Evolutionary conservation across 768 basidiomycete genomes (phyloP).

Genomic region (Exidia glandulosa): DNA sequence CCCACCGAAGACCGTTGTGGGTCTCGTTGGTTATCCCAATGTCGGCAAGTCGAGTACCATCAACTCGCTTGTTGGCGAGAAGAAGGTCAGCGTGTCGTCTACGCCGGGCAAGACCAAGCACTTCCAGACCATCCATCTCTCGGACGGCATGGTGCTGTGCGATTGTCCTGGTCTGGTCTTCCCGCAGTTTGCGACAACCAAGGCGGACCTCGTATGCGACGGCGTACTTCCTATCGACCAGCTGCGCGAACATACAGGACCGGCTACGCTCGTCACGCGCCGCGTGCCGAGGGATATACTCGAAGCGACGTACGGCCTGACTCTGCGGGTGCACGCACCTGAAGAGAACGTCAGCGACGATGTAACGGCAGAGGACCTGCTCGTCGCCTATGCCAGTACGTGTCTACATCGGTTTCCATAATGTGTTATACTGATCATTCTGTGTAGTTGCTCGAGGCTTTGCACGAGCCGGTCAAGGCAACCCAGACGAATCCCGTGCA

Average conservation of each 20-base stretch:
- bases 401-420: constrained; percentile 8
- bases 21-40: constrained; percentile 96
- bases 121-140: constrained; percentile 96
- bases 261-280: constrained; percentile 62
- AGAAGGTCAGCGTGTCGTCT: constrained; percentile 95
- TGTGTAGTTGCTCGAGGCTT: constrained; percentile 80
- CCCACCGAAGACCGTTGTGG: constrained; percentile 62
- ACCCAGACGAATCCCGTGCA: constrained; percentile 91
- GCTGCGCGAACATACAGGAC: constrained; percentile 85
- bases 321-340: constrained; percentile 45
- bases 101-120: constrained; percentile 99
- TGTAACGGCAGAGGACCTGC: constrained; percentile 65
- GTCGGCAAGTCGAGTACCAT: constrained; percentile 98
- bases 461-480: constrained; percentile 87
- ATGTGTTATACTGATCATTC: background rate
- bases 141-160: constrained; percentile 74
- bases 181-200: constrained; percentile 95
- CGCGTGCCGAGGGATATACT: constrained; percentile 73
- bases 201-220: constrained; percentile 91
- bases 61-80: constrained; percentile 89
- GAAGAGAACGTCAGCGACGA: constrained; percentile 67
- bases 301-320: constrained; percentile 84
- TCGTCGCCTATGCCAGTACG: constrained; percentile 89
- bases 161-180: constrained; percentile 98
- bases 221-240: constrained; percentile 97